phyloP scores from a whole-genome alignment of 2,329 filamentous ascomycete species.

The Claviceps digitariae region DNA sequence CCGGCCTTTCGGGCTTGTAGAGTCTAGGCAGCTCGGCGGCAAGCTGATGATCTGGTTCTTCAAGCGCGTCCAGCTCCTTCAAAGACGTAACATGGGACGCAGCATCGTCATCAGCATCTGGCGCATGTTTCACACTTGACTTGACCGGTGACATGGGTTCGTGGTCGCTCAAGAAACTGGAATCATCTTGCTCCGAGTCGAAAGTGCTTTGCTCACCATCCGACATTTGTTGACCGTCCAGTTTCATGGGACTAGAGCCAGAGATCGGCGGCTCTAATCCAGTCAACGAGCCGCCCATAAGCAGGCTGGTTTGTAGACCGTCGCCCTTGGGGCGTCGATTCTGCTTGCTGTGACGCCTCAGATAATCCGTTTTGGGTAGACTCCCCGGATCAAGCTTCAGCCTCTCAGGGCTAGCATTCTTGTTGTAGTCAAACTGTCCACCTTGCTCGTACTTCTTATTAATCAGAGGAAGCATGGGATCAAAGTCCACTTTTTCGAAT shows the following conservation, averaged over 20 bases:
- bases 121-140: constrained; percentile 28
- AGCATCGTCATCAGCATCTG: constrained; percentile 34
- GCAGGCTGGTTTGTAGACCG: constrained; percentile 9
- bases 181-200: constrained; percentile 43
- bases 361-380: constrained; percentile 33
- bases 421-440: constrained; percentile 36
- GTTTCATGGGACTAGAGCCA: constrained; percentile 23
- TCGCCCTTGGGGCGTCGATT: constrained; percentile 21
- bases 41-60: constrained; percentile 33
- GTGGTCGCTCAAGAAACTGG: constrained; percentile 35
- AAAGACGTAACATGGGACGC: constrained; percentile 38
- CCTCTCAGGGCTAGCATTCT: constrained; percentile 18
- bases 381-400: constrained; percentile 17
- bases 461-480: constrained; percentile 36
- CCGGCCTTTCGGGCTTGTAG: constrained; percentile 32
- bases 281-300: constrained; percentile 16
- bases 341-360: constrained; percentile 32
- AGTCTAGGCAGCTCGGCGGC: constrained; percentile 36
- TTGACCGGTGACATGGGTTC: constrained; percentile 37
- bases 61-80: constrained; percentile 32
- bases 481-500: constrained; percentile 42
- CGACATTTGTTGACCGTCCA: constrained; percentile 22
- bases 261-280: constrained; percentile 13
- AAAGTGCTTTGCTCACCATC: constrained; percentile 36
- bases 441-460: constrained; percentile 46